Conservation (phyloP, 768 basidiomycete genomes). For the Tylopilus sp. region DNA sequence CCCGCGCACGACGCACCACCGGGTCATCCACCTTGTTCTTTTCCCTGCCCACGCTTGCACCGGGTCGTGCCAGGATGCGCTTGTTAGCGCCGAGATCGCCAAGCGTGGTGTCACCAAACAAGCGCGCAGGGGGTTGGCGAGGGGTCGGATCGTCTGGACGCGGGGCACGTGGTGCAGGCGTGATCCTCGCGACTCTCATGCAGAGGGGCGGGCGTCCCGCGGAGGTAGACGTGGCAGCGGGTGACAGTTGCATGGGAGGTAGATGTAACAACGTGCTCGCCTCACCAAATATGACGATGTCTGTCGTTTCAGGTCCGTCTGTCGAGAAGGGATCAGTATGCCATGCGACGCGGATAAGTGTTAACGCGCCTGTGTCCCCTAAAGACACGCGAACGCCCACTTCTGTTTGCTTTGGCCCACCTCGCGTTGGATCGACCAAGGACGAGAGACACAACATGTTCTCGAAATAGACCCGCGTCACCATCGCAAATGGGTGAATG, state of each 20-base stretch:
- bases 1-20: slow-evolving; percentile 31
- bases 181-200: slow-evolving; percentile 57
- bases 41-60: slow-evolving; percentile 17
- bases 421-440: slow-evolving; percentile 24
- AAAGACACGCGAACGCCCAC: slow-evolving; percentile 65
- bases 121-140: slow-evolving; percentile 53
- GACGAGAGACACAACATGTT: slow-evolving; percentile 58
- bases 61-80: slow-evolving; percentile 18
- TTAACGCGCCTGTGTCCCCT: slow-evolving; percentile 56
- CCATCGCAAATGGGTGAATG: slow-evolving; percentile 60
- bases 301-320: slow-evolving; percentile 70
- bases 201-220: slow-evolving; percentile 25
- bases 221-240: slow-evolving; percentile 20
- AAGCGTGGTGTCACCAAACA: slow-evolving; percentile 10
- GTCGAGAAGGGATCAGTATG: not conserved
- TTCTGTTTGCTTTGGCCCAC: slow-evolving; percentile 37
- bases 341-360: not conserved
- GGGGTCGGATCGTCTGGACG: slow-evolving; percentile 81
- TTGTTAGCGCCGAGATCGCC: slow-evolving; percentile 19
- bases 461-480: slow-evolving; percentile 68
- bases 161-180: slow-evolving; percentile 42
- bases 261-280: slow-evolving; percentile 15
- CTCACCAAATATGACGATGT: slow-evolving; percentile 57
- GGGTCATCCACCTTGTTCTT: slow-evolving; percentile 27
- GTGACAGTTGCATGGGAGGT: slow-evolving; percentile 6